These are phyloP conservation scores for Quillaja saponaria DNA, from an alignment of 306 rosid species.

Conservation along the genomic window DNA sequence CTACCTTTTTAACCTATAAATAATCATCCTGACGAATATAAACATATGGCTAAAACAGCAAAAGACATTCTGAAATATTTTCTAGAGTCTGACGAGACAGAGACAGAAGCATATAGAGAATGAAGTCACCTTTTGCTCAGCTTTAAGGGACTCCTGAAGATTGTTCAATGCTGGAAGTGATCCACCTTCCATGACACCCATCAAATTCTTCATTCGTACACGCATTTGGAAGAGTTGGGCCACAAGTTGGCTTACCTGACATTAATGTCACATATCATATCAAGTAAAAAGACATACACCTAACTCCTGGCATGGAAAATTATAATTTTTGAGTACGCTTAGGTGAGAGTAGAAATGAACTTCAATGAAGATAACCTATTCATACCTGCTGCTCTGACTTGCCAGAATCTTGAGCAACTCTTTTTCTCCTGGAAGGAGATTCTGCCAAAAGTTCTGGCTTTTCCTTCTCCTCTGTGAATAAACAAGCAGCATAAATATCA, in stretches of 20 bases:
- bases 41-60: too few relatives aligned
- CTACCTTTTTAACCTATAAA: too few relatives aligned
- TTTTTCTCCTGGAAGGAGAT: conserved; percentile 42
- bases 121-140: conserved; percentile 73
- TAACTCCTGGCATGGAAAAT: conserved; percentile 96
- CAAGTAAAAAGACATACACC: conserved; percentile 91
- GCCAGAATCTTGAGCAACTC: too few relatives aligned
- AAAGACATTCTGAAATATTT: too few relatives aligned
- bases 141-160: conserved; percentile 87
- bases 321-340: conserved; percentile 87
- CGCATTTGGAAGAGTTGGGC: too few relatives aligned
- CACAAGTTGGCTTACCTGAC: conserved; percentile 34
- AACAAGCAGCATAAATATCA: conserved; percentile 8
- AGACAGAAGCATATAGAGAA: conserved; percentile 2
- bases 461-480: conserved; percentile 85
- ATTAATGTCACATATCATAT: conserved; percentile 87
- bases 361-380: conserved; percentile 24
- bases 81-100: not conserved
- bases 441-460: conserved; percentile 93
- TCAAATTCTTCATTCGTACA: too few relatives aligned
- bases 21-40: too few relatives aligned
- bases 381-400: not conserved
- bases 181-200: too few relatives aligned
- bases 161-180: conserved; percentile 45
- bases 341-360: conserved; percentile 49